Conservation (phyloP, 1,284 basidiomycete genomes). For the Amylostereum areolatum region DNA sequence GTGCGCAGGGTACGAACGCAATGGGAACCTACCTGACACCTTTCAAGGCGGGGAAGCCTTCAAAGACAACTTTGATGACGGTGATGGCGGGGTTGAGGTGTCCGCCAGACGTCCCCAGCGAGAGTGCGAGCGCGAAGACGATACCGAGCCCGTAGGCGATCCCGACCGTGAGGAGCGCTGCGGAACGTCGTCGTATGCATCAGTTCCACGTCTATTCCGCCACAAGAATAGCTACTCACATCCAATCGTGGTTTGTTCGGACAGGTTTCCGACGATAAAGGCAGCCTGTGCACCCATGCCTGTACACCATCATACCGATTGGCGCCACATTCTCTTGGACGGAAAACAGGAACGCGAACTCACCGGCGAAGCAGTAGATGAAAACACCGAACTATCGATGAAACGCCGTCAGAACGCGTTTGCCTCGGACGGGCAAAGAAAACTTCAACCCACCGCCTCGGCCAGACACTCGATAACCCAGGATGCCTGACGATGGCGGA, state of each 20-base stretch:
- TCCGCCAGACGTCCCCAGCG: slow-evolving; percentile 48
- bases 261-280: slow-evolving; percentile 46
- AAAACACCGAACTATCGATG: slow-evolving; percentile 35
- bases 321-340: neutral
- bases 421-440: neutral
- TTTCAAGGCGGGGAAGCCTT: slow-evolving; percentile 45
- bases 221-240: slow-evolving; percentile 47
- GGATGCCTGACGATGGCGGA: slow-evolving; percentile 42
- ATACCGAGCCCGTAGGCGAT: slow-evolving; percentile 55
- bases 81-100: slow-evolving; percentile 60
- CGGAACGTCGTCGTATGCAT: too few relatives aligned
- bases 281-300: slow-evolving; percentile 56
- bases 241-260: slow-evolving; percentile 37
- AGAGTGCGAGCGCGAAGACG: slow-evolving; percentile 48
- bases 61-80: slow-evolving; percentile 43
- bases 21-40: slow-evolving; percentile 30
- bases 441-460: slow-evolving; percentile 45
- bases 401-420: slow-evolving; percentile 10
- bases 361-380: slow-evolving; percentile 51
- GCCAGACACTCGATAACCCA: slow-evolving; percentile 54
- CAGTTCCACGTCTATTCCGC: too few relatives aligned
- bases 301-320: slow-evolving; percentile 21
- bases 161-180: slow-evolving; percentile 54
- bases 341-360: slow-evolving; percentile 7
- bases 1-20: neutral